Evolutionary conservation across 257 asterid species (phyloP).

Genomic region (Solanum clarkiae): DNA sequence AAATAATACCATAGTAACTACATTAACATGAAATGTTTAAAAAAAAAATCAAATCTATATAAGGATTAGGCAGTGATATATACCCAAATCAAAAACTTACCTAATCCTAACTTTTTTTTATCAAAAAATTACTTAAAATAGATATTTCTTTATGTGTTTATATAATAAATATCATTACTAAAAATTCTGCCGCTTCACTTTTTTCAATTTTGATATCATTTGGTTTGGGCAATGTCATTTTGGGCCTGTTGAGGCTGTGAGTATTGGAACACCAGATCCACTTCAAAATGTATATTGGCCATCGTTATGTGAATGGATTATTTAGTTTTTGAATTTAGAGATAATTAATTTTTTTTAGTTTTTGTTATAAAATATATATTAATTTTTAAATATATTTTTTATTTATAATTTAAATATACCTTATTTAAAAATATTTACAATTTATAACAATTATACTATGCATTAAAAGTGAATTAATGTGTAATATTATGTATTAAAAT

Average conservation of each 20-base stretch:
- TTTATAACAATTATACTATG: too few relatives aligned
- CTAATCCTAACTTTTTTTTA: background rate
- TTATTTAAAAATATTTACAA: too few relatives aligned
- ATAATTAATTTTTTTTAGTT: too few relatives aligned
- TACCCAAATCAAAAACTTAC: too few relatives aligned
- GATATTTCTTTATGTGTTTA: background rate
- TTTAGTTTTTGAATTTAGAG: background rate
- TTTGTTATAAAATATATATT: too few relatives aligned
- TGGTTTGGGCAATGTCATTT: background rate
- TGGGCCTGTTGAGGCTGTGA: background rate
- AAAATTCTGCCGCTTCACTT: background rate
- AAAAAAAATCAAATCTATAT: too few relatives aligned
- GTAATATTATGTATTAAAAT: too few relatives aligned
- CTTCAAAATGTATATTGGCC: background rate
- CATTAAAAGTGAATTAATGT: too few relatives aligned
- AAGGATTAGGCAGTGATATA: background rate
- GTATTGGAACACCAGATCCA: background rate
- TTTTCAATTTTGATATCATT: background rate
- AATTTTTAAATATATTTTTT: too few relatives aligned
- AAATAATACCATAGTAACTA: too few relatives aligned
- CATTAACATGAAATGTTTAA: background rate
- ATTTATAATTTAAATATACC: too few relatives aligned
- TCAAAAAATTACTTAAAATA: background rate
- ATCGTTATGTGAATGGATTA: background rate
- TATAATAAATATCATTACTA: background rate